Evolutionary conservation across 208 protist genomes (phyloP).

Genomic region (Angomonas desouzai): DNA sequence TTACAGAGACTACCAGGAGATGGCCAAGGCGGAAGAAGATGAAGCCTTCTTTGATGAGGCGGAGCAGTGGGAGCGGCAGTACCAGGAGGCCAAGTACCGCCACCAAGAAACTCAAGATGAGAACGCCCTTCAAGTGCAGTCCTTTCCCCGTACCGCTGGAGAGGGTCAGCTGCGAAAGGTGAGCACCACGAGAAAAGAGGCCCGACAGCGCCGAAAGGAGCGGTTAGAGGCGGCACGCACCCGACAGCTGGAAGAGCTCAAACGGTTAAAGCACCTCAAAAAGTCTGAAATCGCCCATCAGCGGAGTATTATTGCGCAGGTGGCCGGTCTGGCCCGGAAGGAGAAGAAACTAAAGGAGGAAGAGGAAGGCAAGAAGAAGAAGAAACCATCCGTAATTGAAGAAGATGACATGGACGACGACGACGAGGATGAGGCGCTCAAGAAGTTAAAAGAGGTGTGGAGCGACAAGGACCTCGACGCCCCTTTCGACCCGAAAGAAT

Average conservation of each 20-base stretch:
- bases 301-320: slow-evolving; percentile 72
- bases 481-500: slow-evolving; percentile 83
- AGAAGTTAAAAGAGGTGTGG: slow-evolving; percentile 62
- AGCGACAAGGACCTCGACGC: slow-evolving; percentile 78
- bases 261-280: slow-evolving; percentile 88
- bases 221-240: slow-evolving; percentile 56
- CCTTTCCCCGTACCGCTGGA: slow-evolving; percentile 79
- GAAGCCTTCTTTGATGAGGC: slow-evolving; percentile 81
- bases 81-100: slow-evolving; percentile 81
- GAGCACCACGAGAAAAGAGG: slow-evolving; percentile 72
- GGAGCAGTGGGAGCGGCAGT: slow-evolving; percentile 82
- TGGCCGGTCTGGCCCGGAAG: slow-evolving; percentile 43
- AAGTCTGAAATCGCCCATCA: slow-evolving; percentile 85
- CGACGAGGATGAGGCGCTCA: slow-evolving; percentile 51
- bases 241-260: slow-evolving; percentile 80
- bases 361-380: slow-evolving; percentile 18
- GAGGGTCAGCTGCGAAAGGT: slow-evolving; percentile 69
- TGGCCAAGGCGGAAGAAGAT: slow-evolving; percentile 78
- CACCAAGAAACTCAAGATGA: slow-evolving; percentile 63
- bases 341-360: slow-evolving; percentile 11
- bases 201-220: slow-evolving; percentile 67
- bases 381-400: background rate
- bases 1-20: slow-evolving; percentile 44
- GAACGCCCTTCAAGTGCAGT: slow-evolving; percentile 42
- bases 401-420: slow-evolving; percentile 23